Conservation (phyloP, 2,329 filamentous ascomycete genomes). For the Emergomyces orientalis region DNA sequence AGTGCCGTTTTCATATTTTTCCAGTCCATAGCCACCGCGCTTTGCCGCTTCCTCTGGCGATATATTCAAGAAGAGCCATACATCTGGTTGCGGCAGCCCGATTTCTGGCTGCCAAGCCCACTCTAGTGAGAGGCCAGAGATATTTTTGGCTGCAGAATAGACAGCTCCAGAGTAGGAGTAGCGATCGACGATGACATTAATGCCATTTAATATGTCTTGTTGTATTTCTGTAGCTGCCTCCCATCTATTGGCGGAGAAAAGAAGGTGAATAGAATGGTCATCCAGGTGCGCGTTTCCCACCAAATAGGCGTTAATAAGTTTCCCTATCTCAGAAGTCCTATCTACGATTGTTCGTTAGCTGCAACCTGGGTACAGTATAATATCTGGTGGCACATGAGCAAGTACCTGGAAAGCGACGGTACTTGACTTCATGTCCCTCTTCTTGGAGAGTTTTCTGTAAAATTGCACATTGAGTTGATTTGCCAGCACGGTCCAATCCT, state of each 20-base stretch:
- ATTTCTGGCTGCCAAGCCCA: conserved; percentile 83
- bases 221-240: conserved; percentile 46
- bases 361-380: not conserved
- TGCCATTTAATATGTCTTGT: conserved; percentile 51
- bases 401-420: conserved; percentile 58
- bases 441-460: conserved; percentile 48
- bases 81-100: conserved; percentile 76
- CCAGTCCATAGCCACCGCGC: conserved; percentile 78
- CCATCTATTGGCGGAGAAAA: conserved; percentile 90
- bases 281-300: conserved; percentile 63
- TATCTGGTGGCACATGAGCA: not conserved
- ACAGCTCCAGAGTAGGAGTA: conserved; percentile 95
- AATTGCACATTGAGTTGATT: conserved; percentile 77
- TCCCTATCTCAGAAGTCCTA: conserved; percentile 71
- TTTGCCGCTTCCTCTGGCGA: conserved; percentile 60
- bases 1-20: conserved; percentile 76
- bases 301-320: conserved; percentile 79
- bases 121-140: conserved; percentile 55
- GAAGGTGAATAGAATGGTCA: conserved; percentile 79
- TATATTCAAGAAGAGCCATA: conserved; percentile 80
- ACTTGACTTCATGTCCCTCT: conserved; percentile 45
- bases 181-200: conserved; percentile 74
- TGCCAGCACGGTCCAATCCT: conserved; percentile 81
- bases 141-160: conserved; percentile 81
- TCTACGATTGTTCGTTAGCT: conserved; percentile 43